A percentile compares a stretch with the other conserved stretches of the same genome.
Conservation (phyloP, 2,329 filamentous ascomycete species). For the Microcera coccophila region DNA sequence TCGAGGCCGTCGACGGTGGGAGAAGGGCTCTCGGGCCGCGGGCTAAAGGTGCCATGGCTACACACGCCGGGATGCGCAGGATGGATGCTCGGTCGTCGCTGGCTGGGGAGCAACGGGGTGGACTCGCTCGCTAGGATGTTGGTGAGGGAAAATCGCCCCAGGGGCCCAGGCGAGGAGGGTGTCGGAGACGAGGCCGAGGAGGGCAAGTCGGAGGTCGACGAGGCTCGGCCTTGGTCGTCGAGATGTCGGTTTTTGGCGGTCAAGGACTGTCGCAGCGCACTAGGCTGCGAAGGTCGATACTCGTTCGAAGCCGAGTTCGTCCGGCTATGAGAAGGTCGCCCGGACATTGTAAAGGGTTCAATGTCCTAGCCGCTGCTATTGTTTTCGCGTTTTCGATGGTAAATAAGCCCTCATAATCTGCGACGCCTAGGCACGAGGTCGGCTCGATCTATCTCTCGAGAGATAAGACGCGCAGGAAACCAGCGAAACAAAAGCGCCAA, state of each 20-base stretch:
- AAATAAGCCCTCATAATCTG: too few species aligned
- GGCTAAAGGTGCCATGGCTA: slow-evolving; percentile 74
- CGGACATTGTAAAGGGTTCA: slow-evolving; percentile 20
- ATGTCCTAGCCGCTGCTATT: slow-evolving; percentile 1
- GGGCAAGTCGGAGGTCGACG: slow-evolving; percentile 12
- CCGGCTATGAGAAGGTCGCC: slow-evolving; percentile 26
- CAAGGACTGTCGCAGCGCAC: slow-evolving; percentile 45
- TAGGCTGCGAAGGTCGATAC: slow-evolving; percentile 43
- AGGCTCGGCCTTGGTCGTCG: slow-evolving; percentile 6
- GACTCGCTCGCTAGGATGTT: slow-evolving; percentile 40
- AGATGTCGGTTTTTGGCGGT: slow-evolving; percentile 27
- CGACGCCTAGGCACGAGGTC: too few species aligned
- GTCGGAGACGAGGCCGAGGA: slow-evolving; percentile 21
- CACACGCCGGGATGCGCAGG: slow-evolving; percentile 49
- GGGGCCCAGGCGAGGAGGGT: slow-evolving; percentile 21
- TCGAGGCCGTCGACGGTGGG: slow-evolving; percentile 32
- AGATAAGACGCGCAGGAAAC: too few species aligned
- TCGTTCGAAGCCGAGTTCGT: slow-evolving; percentile 28
- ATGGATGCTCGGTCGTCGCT: slow-evolving; percentile 22
- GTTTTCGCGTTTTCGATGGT: too few species aligned
- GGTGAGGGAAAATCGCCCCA: slow-evolving; percentile 16
- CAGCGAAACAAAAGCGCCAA: too few species aligned
- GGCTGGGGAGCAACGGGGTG: slow-evolving; percentile 45
- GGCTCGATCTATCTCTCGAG: too few species aligned
- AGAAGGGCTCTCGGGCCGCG: slow-evolving; percentile 52